Evolutionary conservation across 257 asterid genomes (phyloP).

Genomic region (Solanum microdontum): DNA sequence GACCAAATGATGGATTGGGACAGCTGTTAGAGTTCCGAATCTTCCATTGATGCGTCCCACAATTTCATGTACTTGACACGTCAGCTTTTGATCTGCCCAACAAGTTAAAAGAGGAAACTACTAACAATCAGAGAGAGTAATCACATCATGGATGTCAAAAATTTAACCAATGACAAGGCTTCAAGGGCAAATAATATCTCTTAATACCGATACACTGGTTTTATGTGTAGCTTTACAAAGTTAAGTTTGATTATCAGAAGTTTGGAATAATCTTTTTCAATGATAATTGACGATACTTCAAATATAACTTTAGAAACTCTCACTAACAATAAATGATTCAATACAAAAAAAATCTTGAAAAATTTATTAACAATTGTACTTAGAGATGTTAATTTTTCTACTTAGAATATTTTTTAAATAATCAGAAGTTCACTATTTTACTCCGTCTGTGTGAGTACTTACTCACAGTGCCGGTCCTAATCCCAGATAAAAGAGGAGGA

Average conservation of each 20-base stretch:
- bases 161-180: not conserved
- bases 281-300: not conserved
- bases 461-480: not conserved
- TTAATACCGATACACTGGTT: not conserved
- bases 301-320: not conserved
- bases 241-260: not conserved
- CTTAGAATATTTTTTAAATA: not conserved
- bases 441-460: not conserved
- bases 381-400: not conserved
- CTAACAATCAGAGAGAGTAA: not conserved
- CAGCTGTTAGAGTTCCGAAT: conserved; percentile 79
- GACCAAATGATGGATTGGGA: conserved; percentile 98
- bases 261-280: not conserved
- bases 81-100: conserved; percentile 75
- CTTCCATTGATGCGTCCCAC: conserved; percentile 98
- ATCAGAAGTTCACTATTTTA: not conserved
- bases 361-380: not conserved
- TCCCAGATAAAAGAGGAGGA: not conserved
- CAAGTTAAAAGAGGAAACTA: not conserved
- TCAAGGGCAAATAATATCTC: not conserved
- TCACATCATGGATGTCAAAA: not conserved
- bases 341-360: not conserved
- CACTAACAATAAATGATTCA: not conserved
- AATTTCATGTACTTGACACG: conserved; percentile 97
- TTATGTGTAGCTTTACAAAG: not conserved